Conservation (phyloP, 2,329 filamentous ascomycete genomes). For the Cladosporium sp. region DNA sequence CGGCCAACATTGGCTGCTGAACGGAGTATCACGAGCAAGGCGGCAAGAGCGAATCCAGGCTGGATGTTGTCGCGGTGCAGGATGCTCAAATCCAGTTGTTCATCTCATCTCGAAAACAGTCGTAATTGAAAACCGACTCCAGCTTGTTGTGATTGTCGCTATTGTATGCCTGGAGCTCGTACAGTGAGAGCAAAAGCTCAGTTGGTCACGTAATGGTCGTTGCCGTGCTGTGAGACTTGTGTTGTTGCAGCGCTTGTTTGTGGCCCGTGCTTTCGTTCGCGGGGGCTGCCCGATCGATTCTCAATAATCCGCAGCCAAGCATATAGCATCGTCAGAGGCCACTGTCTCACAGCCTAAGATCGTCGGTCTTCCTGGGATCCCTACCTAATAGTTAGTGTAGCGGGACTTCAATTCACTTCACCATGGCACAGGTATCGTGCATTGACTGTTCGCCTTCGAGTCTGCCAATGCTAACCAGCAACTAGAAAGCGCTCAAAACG, state of each 20-base stretch:
- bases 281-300: background rate
- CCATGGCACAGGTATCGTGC: slow-evolving; percentile 24
- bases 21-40: slow-evolving; percentile 3
- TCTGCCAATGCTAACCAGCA: no score
- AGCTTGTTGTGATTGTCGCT: background rate
- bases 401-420: background rate
- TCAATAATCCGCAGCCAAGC: background rate
- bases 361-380: no score
- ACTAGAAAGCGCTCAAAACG: slow-evolving; percentile 48
- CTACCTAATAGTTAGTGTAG: no score
- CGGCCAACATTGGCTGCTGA: slow-evolving; percentile 8
- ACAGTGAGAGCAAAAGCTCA: background rate
- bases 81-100: background rate
- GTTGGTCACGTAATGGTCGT: background rate
- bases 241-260: background rate
- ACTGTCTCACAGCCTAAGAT: no score
- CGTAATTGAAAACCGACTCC: background rate
- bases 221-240: background rate
- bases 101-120: slow-evolving; percentile 10
- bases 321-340: background rate
- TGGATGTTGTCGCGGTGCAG: slow-evolving; percentile 1
- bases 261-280: background rate
- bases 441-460: background rate
- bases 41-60: slow-evolving; percentile 1
- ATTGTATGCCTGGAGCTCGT: background rate